Evolutionary conservation across 2,329 filamentous ascomycete genomes (phyloP).

Genomic region (Colletotrichum ledebouriae): DNA sequence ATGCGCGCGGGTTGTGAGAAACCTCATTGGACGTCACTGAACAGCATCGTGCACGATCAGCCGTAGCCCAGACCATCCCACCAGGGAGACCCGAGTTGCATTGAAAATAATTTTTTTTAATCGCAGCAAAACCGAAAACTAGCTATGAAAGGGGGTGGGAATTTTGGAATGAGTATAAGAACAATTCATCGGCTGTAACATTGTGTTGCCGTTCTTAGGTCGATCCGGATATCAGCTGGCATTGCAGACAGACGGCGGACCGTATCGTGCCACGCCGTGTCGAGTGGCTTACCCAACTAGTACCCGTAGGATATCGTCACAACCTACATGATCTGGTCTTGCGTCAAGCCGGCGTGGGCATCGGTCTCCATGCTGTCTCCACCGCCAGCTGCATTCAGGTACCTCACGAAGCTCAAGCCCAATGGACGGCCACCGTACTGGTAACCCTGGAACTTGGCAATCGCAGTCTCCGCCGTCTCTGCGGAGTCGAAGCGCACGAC

Average conservation of each 20-base stretch:
- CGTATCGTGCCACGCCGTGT: neutral
- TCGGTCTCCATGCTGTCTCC: constrained; percentile 87
- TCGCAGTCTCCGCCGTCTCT: constrained; percentile 91
- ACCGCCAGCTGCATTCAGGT: constrained; percentile 76
- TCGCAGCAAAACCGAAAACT: constrained; percentile 13
- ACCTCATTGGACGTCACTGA: neutral
- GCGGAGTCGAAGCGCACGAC: constrained; percentile 92
- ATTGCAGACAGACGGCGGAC: neutral
- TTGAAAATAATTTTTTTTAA: constrained; percentile 14
- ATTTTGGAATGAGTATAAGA: constrained; percentile 15
- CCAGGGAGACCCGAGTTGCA: constrained; percentile 8
- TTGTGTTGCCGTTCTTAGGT: neutral
- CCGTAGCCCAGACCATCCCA: neutral
- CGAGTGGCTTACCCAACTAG: no score
- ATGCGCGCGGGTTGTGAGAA: constrained; percentile 16
- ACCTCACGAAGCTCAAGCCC: constrained; percentile 94
- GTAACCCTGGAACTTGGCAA: constrained; percentile 97
- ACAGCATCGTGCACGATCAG: neutral
- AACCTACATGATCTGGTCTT: constrained; percentile 95
- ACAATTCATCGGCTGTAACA: constrained; percentile 10
- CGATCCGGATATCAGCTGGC: neutral
- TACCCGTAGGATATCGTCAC: no score
- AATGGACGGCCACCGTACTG: constrained; percentile 96
- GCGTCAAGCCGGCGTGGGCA: constrained; percentile 82
- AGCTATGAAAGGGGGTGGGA: neutral